Conservation (phyloP, 257 asterid species). For the Solanum lycopersicoides region DNA sequence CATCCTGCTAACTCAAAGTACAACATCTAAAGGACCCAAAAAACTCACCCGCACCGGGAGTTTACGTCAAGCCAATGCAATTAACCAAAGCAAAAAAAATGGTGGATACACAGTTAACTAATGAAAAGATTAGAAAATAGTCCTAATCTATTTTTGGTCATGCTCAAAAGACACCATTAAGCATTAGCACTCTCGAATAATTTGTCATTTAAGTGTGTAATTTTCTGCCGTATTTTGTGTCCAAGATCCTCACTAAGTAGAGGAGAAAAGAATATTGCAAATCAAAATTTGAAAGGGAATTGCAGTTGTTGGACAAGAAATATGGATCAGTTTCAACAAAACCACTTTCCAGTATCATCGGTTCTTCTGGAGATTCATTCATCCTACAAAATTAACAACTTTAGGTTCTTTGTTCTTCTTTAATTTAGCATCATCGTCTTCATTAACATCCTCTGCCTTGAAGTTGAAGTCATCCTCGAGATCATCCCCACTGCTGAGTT, state of each 20-base stretch:
- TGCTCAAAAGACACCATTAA: background rate
- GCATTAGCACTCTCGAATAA: background rate
- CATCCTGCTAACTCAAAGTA: background rate
- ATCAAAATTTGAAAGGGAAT: background rate
- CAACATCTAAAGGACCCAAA: background rate
- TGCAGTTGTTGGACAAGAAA: background rate
- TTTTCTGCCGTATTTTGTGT: background rate
- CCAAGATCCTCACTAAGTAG: background rate
- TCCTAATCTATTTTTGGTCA: background rate
- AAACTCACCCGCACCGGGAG: too few relatives aligned
- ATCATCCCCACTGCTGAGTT: conserved; percentile 73
- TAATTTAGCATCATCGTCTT: conserved; percentile 11
- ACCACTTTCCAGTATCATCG: background rate
- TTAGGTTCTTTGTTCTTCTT: conserved; percentile 49
- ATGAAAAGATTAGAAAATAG: background rate
- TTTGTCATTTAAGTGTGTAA: background rate
- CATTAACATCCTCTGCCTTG: conserved; percentile 8
- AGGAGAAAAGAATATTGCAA: background rate
- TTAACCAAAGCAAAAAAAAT: too few relatives aligned
- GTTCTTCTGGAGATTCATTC: conserved; percentile 4
- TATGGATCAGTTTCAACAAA: background rate
- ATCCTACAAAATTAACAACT: conserved; percentile 69
- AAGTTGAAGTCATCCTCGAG: conserved; percentile 91
- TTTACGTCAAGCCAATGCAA: too few relatives aligned
- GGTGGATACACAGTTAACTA: background rate